Percentiles rank a stretch among this genome's conserved stretches.
Conservation (phyloP, 192 early-diverging fungal species). For the Neocallimastix lanati region DNA sequence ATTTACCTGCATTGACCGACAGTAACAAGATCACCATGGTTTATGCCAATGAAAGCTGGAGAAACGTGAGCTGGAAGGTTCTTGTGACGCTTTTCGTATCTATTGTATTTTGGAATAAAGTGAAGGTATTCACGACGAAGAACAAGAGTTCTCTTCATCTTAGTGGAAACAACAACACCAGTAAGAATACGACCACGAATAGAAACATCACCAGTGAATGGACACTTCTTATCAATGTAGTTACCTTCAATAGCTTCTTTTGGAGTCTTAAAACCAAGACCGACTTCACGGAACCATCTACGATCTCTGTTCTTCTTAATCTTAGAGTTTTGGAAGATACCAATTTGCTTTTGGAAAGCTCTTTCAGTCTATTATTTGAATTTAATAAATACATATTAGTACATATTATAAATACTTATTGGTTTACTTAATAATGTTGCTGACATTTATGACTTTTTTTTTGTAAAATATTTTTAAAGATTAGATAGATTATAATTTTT, state of each 20-base stretch:
- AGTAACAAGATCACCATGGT: slow-evolving; percentile 77
- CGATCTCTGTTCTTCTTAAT: slow-evolving; percentile 47
- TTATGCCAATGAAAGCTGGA: slow-evolving; percentile 83
- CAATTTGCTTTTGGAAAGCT: slow-evolving; percentile 92
- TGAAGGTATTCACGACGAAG: slow-evolving; percentile 99
- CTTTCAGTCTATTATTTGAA: slow-evolving; percentile 60
- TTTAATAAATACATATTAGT: neutral
- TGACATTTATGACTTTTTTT: too few species aligned
- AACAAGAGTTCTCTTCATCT: slow-evolving; percentile 99
- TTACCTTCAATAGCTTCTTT: slow-evolving; percentile 87
- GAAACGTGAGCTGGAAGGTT: slow-evolving; percentile 93
- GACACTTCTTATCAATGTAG: slow-evolving; percentile 99
- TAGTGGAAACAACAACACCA: slow-evolving; percentile 78
- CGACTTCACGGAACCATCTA: slow-evolving; percentile 98
- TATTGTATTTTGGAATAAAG: slow-evolving; percentile 99
- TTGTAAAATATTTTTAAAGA: too few species aligned
- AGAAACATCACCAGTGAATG: slow-evolving; percentile 87
- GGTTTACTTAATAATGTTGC: neutral
- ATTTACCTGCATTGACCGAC: slow-evolving; percentile 87
- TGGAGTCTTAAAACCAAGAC: slow-evolving; percentile 98
- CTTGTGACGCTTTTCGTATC: slow-evolving; percentile 99
- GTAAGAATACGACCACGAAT: slow-evolving; percentile 96
- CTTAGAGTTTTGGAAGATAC: slow-evolving; percentile 87
- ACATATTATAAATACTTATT: too few species aligned
- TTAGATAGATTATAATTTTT: too few species aligned